Conservation (phyloP, 257 asterid species). For the Scutellaria minor region DNA sequence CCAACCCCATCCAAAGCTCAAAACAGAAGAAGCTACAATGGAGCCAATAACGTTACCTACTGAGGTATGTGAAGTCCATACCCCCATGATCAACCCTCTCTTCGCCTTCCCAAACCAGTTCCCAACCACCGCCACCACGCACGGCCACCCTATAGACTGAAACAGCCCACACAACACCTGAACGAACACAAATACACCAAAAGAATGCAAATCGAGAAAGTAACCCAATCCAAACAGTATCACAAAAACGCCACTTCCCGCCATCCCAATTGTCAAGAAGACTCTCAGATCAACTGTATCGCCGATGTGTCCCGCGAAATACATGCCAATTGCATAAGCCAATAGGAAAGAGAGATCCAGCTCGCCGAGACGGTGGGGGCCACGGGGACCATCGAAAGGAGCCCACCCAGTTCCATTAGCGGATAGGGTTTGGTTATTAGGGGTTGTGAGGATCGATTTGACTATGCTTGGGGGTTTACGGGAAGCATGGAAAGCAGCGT, state of each 20-base stretch:
- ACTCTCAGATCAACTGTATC: constrained; percentile 75
- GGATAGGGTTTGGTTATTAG: constrained; percentile 55
- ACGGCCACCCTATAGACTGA: constrained; percentile 96
- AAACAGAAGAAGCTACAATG: constrained; percentile 77
- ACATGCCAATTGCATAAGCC: constrained; percentile 86
- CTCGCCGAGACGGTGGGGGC: constrained; percentile 95
- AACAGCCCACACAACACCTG: constrained; percentile 87
- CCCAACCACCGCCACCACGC: constrained; percentile 92
- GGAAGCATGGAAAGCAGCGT: constrained; percentile 91
- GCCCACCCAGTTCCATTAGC: constrained; percentile 68
- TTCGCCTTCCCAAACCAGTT: constrained; percentile 88
- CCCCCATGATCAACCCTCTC: constrained; percentile 91
- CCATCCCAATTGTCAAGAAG: constrained; percentile 80
- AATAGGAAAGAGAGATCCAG: constrained; percentile 84
- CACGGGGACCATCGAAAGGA: constrained; percentile 76
- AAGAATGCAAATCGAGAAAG: constrained; percentile 75
- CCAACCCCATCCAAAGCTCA: constrained; percentile 98
- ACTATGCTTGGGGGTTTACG: constrained; percentile 99
- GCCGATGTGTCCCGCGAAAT: constrained; percentile 82
- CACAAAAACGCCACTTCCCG: constrained; percentile 81
- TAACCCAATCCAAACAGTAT: constrained; percentile 76
- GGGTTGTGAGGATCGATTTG: constrained; percentile 74
- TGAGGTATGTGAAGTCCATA: constrained; percentile 89
- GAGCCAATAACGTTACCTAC: constrained; percentile 90
- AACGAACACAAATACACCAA: constrained; percentile 54